phyloP scores from a whole-genome alignment of 1,139 yeast species.

The Citeromyces siamensis region DNA sequence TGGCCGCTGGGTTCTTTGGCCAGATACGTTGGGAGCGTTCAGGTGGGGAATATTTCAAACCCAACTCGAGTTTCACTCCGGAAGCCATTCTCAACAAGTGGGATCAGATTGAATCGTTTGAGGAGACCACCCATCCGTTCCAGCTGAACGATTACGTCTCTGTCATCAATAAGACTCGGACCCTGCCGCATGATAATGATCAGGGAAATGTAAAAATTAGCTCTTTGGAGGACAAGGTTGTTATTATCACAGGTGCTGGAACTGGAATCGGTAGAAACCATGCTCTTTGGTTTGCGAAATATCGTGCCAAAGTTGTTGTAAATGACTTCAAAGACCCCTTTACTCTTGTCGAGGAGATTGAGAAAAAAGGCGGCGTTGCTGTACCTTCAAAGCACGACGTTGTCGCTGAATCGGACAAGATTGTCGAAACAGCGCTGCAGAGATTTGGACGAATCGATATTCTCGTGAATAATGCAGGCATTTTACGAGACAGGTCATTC shows the following conservation, averaged over 20 bases:
- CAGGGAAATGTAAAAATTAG: constrained; percentile 35
- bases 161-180: constrained; percentile 39
- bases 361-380: constrained; percentile 63
- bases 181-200: constrained; percentile 40
- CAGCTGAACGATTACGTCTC: constrained; percentile 46
- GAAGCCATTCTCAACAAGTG: constrained; percentile 70
- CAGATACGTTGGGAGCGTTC: constrained; percentile 95
- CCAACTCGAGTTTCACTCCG: constrained; percentile 70
- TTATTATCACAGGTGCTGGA: constrained; percentile 91
- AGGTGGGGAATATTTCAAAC: constrained; percentile 74
- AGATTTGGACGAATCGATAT: constrained; percentile 80
- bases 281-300: constrained; percentile 73
- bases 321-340: constrained; percentile 79
- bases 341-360: constrained; percentile 68
- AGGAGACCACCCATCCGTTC: constrained; percentile 54
- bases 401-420: constrained; percentile 63
- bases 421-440: constrained; percentile 67
- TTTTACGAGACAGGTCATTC: constrained; percentile 83
- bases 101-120: constrained; percentile 52
- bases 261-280: constrained; percentile 91
- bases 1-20: constrained; percentile 89
- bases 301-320: constrained; percentile 93
- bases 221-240: constrained; percentile 73
- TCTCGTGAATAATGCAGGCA: constrained; percentile 89
- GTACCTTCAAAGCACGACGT: constrained; percentile 78